These are phyloP conservation scores for Monosporascus sp. DNA, from an alignment of 2,329 filamentous ascomycete genomes.

Conservation along the genomic window DNA sequence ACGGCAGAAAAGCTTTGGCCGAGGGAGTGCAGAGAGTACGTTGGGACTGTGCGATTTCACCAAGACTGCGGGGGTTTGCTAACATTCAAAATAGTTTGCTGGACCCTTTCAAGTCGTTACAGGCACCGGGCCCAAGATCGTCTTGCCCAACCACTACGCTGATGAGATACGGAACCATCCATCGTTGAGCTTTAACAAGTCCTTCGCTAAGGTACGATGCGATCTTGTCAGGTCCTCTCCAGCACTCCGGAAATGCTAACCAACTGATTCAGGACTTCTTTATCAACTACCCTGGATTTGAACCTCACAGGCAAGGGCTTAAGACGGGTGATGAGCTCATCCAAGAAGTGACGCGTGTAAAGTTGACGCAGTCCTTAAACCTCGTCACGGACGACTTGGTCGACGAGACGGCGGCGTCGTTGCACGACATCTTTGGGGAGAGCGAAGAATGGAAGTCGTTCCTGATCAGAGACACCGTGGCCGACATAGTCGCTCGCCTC, in stretches of 20 bases:
- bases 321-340: slow-evolving; percentile 19
- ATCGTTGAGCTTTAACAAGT: slow-evolving; percentile 26
- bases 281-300: slow-evolving; percentile 28
- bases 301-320: slow-evolving; percentile 20
- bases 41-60: background rate
- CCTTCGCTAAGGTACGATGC: slow-evolving; percentile 27
- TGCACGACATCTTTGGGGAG: slow-evolving; percentile 28
- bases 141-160: slow-evolving; percentile 27
- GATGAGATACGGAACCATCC: slow-evolving; percentile 32
- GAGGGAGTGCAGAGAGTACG: slow-evolving; percentile 22
- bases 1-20: slow-evolving; percentile 17
- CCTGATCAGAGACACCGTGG: slow-evolving; percentile 30
- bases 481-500: slow-evolving; percentile 41
- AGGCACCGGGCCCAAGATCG: slow-evolving; percentile 27
- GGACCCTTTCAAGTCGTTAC: slow-evolving; percentile 29
- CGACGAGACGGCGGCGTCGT: slow-evolving; percentile 27
- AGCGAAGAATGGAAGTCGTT: slow-evolving; percentile 34
- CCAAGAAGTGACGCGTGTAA: slow-evolving; percentile 26
- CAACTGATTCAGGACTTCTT: slow-evolving; percentile 26
- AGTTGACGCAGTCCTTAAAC: slow-evolving; percentile 28
- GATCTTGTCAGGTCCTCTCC: background rate
- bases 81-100: slow-evolving; percentile 17
- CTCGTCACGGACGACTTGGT: slow-evolving; percentile 31
- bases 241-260: background rate
- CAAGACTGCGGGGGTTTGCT: slow-evolving; percentile 1